phyloP scores from a whole-genome alignment of 192 early-diverging fungal species.

The Podila minutissima region DNA sequence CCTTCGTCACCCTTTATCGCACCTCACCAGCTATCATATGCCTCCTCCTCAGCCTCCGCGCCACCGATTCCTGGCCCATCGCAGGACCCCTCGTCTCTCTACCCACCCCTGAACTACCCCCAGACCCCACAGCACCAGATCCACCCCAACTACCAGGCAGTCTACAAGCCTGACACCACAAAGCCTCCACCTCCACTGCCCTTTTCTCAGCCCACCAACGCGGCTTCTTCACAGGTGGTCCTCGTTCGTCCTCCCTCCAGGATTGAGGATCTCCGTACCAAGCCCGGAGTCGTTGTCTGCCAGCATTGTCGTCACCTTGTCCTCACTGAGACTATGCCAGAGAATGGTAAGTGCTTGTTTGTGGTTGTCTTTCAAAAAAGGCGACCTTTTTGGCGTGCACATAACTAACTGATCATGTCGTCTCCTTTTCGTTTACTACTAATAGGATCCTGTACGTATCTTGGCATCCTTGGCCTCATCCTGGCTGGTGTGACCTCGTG shows the following conservation, averaged over 20 bases:
- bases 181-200: constrained; percentile 25
- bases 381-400: not conserved
- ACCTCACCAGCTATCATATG: constrained; percentile 5
- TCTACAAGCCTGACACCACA: not conserved
- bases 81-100: not conserved
- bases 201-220: not conserved
- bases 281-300: constrained; percentile 41
- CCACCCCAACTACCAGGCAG: not conserved
- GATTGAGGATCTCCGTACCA: constrained; percentile 29
- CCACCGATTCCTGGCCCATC: constrained; percentile 7
- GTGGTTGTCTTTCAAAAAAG: not conserved
- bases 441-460: constrained; percentile 45
- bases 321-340: constrained; percentile 33
- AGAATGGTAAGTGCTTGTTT: constrained; percentile 26
- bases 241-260: constrained; percentile 28
- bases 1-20: constrained; percentile 31
- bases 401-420: not conserved
- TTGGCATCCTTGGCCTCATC: constrained; percentile 32
- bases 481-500: constrained; percentile 41
- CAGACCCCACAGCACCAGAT: not conserved
- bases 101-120: not conserved
- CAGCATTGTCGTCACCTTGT: constrained; percentile 42
- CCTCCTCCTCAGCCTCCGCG: not conserved
- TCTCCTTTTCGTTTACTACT: not conserved
- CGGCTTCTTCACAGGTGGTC: constrained; percentile 24